Evolutionary conservation across 140 eudicot species (phyloP), one percentile per base, ranked within the genome.

Genomic region (Senecio squalidus): DNA sequence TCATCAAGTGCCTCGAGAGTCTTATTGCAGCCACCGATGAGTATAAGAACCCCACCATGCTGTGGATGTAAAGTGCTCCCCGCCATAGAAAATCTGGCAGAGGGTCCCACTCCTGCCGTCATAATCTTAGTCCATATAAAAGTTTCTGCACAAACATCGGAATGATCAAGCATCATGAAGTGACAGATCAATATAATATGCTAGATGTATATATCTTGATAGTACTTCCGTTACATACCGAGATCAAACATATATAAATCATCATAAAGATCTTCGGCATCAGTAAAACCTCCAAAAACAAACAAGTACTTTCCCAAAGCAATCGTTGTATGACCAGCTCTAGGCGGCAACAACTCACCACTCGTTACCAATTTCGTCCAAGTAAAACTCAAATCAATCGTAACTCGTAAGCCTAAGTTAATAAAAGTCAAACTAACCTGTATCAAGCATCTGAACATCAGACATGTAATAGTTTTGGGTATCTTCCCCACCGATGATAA

Each of bases 241-340:
- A 88, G 63, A 58, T 92, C 96, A 70, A 92, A 89, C 89, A 88
- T 73, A 60, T 84, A 75, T 11, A 92, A 80, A 67, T 92, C 99
- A 64, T 88, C 90, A 66, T 63, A 92, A 21, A 92, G 78, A 67
- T 80, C 85, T 62, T 88, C 94, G 48, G 76, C 95, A 71, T 92
- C 96, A 33, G 94, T 81, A 84, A 92, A 92, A 53, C 99, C 99
- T 43, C 99, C 99, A 77, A 92, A 92, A 13, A 92, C 96, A 72
- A 92, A 84, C 76, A 92, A 66, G 62, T 77, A 58, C 67, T 72
- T 88, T 31, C 95, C 96, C 39, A 81, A 76, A 5, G 95, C 84
- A 70, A 92, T 79, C 11, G 96, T 80, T 38, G 96, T 81, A 71
- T 92, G 99, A 60, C 99, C 99, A 68, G 87, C 99, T 77, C 99